Evolutionary conservation across 148 eudicot genomes (phyloP), one percentile per base, ranked within the genome.

Genomic region (Polygonum maritimum): DNA sequence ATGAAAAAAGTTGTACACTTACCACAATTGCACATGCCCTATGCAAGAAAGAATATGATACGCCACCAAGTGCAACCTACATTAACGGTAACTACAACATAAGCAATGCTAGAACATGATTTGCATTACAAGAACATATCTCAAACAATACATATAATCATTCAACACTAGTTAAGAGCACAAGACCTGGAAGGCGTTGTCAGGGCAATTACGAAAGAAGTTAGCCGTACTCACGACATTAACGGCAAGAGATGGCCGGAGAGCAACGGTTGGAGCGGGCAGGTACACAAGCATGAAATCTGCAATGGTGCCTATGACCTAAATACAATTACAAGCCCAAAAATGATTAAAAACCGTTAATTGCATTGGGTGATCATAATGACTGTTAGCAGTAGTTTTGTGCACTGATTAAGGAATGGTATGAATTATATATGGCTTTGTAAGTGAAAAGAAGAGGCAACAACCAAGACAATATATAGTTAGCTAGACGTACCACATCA

Each of bases 281-380:
- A 90, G 97, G 83, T 83, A 95, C 44, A 95, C 99, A 48, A 95
- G 97, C 99, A 95, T 92, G 86, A 92, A 92, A 88, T 95, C 97
- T 71, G 94, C 97, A 84, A 90, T 84, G 79, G 92, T 80, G 63
- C 96, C 97, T 97, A 92, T 92, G 81, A 82, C 96, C 99, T 95
- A 75, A 67, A 83, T 26, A 26, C 31, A 1, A n/a, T n/a, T 60
- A 67, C 78, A 78, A 73, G 81, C 1, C 38, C 78, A 74, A 35
- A 44, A 80, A 80, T 71, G 69, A 49, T 14, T 5, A 49, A 15
- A 49, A 13, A 3, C 55, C 55, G 15, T n/a, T 49, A 13, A 49
- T 49, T 19, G 33, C 33, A 18, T 54, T 4, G 19, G 19, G 60
- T 18, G 8, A 54, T 54, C 19, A 48, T 48, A 48, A 14, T 2